Evolutionary conservation across 2,329 filamentous ascomycete genomes (phyloP), one percentile per base, ranked within the genome.

Genomic region (Bipolaris oryzae): DNA sequence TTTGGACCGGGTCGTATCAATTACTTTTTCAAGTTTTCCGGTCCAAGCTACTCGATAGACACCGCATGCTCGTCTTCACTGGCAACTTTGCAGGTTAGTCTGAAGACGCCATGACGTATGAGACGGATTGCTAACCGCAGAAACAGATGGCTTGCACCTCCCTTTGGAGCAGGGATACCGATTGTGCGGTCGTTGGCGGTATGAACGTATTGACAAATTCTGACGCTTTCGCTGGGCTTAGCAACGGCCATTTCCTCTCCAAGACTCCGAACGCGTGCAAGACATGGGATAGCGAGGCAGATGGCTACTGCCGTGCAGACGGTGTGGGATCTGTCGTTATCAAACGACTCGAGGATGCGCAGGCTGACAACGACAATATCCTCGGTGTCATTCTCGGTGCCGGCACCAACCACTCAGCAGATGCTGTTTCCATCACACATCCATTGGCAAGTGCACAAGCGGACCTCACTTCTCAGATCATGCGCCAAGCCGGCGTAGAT

Each of bases 1-100:
- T 86, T 86, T 53, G 78, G 74, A 0, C 79, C 80, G 0, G 84
- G 83, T 0, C 78, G 84, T 3, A 77, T 82, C 56, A 81, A 80
- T 48, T 72, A 69, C 43, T 63, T 62, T 49, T 66, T 75, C 35
- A 66, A 74, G 42, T 66, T 76, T n/a, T 58, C 60, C 45, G 74
- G 75, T 2, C 82, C 82, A 0, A 83, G 80, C 46, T 66, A 62
- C n/a, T 66, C 68, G 7, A 61, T 76, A 2, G 75, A 78, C 49
- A 74, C 75, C 0, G 76, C 74, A 1, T 78, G 76, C 43, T 74
- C 76, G 3, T 74, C 72, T 9, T 67, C 68, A 5, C 57, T 77
- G 5, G 68, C 72, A 6, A 72, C 73, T 25, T 25, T 25, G 23
- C 23, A 25, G 23, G 23, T 25, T 25, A 6, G 23, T 25, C 7